These are phyloP conservation scores for Boeremia exigua DNA, from an alignment of 2,329 filamentous ascomycete species.

Conservation along the genomic window DNA sequence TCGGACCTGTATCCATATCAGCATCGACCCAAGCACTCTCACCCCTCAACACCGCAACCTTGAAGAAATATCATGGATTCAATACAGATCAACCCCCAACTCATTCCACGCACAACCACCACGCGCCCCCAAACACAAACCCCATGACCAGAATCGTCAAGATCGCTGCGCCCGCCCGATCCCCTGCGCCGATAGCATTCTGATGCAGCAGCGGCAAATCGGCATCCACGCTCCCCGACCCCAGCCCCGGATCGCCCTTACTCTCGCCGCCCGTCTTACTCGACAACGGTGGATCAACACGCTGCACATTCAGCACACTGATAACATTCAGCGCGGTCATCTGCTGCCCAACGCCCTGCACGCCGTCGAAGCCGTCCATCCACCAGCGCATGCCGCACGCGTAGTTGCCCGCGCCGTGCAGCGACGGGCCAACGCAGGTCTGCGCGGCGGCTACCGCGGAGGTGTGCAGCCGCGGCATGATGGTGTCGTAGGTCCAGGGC, in stretches of 20 bases:
- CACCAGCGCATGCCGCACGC: slow-evolving; percentile 54
- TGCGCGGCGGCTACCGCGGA: slow-evolving; percentile 62
- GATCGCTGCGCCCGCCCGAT: slow-evolving; percentile 52
- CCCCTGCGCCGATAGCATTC: slow-evolving; percentile 42
- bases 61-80: too few species aligned
- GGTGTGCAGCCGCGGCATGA: slow-evolving; percentile 60
- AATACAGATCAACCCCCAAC: too few species aligned
- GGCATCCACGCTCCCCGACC: slow-evolving; percentile 41
- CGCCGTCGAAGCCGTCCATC: slow-evolving; percentile 52
- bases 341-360: slow-evolving; percentile 61
- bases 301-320: slow-evolving; percentile 50
- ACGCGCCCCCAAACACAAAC: slow-evolving; percentile 24
- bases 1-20: too few species aligned
- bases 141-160: slow-evolving; percentile 46
- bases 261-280: slow-evolving; percentile 59
- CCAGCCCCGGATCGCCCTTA: slow-evolving; percentile 51
- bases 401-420: slow-evolving; percentile 39
- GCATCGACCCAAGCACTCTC: too few species aligned
- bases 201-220: slow-evolving; percentile 25
- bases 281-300: slow-evolving; percentile 52
- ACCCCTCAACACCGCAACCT: too few species aligned
- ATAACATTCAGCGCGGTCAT: slow-evolving; percentile 64
- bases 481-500: slow-evolving; percentile 58
- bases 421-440: slow-evolving; percentile 57
- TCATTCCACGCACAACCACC: slow-evolving; percentile 29